Evolutionary conservation across 306 rosid genomes (phyloP), one percentile per base, ranked within the genome.

Genomic region (Quercus alba): DNA sequence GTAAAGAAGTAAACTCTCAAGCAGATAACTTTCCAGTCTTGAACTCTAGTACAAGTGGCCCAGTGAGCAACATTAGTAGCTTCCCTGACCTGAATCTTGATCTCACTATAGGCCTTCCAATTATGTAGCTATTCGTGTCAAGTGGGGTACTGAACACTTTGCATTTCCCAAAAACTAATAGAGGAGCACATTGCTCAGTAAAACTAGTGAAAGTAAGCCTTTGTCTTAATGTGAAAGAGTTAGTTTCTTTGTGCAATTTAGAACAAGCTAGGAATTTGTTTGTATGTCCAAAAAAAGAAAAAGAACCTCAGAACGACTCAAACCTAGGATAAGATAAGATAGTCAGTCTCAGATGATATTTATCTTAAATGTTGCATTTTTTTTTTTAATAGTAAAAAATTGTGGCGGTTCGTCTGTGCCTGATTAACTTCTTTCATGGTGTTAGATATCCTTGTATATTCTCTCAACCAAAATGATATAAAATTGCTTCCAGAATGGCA

Each of bases 1-100:
- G 18, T 25, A 72, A 71, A 38, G 28, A 8, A 7, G 56, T 17
- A 8, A 20, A 18, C 68, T 55, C 33, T 58, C 62, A 68, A 9
- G 77, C n/a, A 10, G 14, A 68, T 25, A 14, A 67, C 11, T 15
- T 11, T 23, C 49, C 51, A 49, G 77, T 68, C 56, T 18, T 31
- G 30, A 67, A 52, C 18, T 41, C 72, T 19, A 41, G 46, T 41
- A 26, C 69, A 51, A 18, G 77, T 21, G 70, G 13, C 63, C 10
- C 14, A 11, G 9, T 18, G 3, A 68, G 72, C 79, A 58, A 73
- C 74, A 38, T 28, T 19, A 72, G 35, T 61, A 49, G 15, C 28
- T 74, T 85, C 55, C 85, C 85, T 6, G 84, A 78, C 55, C 61
- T 85, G 73, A 85, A 85, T 64, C 86, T 85, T 59, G 88, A 85